Percentiles rank a stretch among this genome's conserved stretches.
Evolutionary conservation across 2,329 filamentous ascomycete genomes (phyloP).

Genomic region (Nannizzia gypsea): DNA sequence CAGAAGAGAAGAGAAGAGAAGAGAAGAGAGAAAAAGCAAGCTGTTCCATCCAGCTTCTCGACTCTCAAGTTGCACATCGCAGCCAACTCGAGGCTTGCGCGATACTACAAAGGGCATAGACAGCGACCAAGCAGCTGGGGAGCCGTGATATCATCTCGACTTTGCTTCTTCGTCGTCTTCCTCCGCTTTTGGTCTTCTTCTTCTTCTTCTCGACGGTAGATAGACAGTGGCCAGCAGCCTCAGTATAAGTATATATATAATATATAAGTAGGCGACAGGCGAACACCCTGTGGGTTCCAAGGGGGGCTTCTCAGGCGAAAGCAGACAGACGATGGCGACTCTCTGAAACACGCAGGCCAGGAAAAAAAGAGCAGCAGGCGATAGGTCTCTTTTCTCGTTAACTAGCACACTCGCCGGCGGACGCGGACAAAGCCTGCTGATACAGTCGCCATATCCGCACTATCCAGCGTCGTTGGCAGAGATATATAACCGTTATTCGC

Average conservation of each 20-base stretch:
- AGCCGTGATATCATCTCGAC: background rate
- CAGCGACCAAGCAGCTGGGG: background rate
- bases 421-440: no score
- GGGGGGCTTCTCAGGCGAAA: background rate
- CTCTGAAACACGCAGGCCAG: background rate
- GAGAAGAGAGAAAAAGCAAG: slow-evolving; percentile 1
- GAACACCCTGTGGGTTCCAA: background rate
- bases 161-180: no score
- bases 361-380: no score
- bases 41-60: background rate
- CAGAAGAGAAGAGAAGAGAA: background rate
- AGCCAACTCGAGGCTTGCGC: background rate
- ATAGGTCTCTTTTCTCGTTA: no score
- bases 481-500: no score
- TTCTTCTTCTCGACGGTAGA: background rate
- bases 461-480: no score
- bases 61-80: background rate
- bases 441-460: no score
- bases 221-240: no score
- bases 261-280: background rate
- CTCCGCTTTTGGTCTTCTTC: background rate
- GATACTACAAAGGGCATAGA: background rate
- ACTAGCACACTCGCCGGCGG: no score
- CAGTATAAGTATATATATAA: no score
- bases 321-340: background rate